Base-by-base conservation (phyloP, 2,329 filamentous ascomycete species). In the Epichloe glyceriae region DNA sequence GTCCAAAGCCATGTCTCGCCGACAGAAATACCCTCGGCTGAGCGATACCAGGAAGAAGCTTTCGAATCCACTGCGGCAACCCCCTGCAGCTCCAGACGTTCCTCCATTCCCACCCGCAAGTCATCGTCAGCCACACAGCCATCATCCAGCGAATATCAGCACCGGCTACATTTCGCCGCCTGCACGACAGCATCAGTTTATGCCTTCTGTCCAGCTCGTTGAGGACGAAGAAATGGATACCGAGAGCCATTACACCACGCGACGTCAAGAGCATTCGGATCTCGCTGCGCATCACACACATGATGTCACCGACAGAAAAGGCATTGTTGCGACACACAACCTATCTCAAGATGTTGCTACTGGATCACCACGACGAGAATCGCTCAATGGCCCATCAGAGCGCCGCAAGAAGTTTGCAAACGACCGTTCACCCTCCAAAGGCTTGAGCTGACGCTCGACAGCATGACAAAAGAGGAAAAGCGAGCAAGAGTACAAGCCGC, bases 401-500 rank as follows among this genome's bases (percentile, higher is more conserved):
- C 70, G 73, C 56, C 69, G 73, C 51, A 78, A 72, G 73, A 73
- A 75, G 70, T 82, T 86, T 68, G 86, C 91, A 61, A 77, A 84
- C 52, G 85, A 94, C 64, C 82, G 86, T 60, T 97, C 91, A 55
- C 93, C 94, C 76, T 98, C 49, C 91, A 98, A 67, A 93, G 85
- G 71, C 79, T 98, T 58, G 91, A 98, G 72, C 80, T 87, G 62
- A 93, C 88, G 60, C 77, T 97, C 61, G 86, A 85, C 66, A 89
- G 86, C 68, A 91, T 96, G 67, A 95, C 86, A 65, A 97, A 96
- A 66, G 90, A 96, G 69, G 90, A 96, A 68, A 94, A 95, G 67
- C 79, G 91, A 56, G 88, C 89, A 8, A 79, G 88, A 45, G 81
- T 91, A 4, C 79, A 89, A 63, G 86, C 91, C 60, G 88, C 88